Base-by-base conservation (phyloP, 768 basidiomycete genomes). In the Macrolepiota albuminosa region DNA sequence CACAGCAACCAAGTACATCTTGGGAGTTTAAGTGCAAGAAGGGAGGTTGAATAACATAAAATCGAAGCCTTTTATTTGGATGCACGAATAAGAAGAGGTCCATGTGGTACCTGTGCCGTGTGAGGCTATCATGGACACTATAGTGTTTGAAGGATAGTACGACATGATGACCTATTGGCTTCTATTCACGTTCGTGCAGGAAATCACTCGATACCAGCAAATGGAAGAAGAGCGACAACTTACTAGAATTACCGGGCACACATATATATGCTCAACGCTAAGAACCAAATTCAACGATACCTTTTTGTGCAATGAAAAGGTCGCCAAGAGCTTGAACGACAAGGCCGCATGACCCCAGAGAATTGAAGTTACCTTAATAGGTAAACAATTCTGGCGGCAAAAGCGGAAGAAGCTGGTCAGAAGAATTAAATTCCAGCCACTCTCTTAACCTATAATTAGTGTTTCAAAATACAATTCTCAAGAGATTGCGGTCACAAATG, bases 1-100 rank as follows among this genome's bases (percentile, higher is more conserved):
- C 10, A 42, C 49, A 40, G 34, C 33, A 34, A n/a, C 18, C 63
- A 59, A 58, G 39, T 10, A 52, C 60, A 57, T 58, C 21, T 36
- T 43, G 6, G 26, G 16, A 42, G 53, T 29, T 42, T n/a, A 21
- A n/a, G 54, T 40, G 31, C 18, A 39, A 18, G 6, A 18, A 54
- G n/a, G 2, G 18, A 6, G 18, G 7, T 54, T 42, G 39, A 42
- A 40, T 1, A 18, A 11, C 26, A 42, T 29, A 26, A 4, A 11
- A n/a, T 43, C n/a, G 9, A 42, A 18, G 18, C 40, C 40, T 26
- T 42, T 42, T 21, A 54, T 53, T 16, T 37, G 13, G 8, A 48
- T 24, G n/a, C 7, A 13, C 40, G 6, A 18, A 21, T 8, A 42
- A 42, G 18, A 18, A 54, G 26, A 29, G 8, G 31, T 54, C 26